phyloP scores from a whole-genome alignment of 805 yeast genomes.

The Teunomyces tritomae region DNA sequence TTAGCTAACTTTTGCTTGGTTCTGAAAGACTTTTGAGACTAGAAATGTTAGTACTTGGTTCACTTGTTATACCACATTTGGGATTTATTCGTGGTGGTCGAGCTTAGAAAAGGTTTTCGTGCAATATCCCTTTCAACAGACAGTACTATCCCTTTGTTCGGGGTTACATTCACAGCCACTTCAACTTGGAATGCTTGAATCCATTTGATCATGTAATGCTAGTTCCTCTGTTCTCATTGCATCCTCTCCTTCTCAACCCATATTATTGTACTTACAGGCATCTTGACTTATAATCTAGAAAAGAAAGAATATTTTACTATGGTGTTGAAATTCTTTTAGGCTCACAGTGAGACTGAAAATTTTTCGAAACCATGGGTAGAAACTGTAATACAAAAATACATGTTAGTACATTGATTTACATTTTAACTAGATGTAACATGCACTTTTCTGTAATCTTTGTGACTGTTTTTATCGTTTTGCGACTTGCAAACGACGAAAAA shows the following conservation, averaged over 20 bases:
- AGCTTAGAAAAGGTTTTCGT: too few relatives aligned
- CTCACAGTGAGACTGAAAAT: slow-evolving; percentile 6
- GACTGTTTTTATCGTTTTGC: not conserved
- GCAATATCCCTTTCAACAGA: too few relatives aligned
- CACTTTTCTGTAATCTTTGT: not conserved
- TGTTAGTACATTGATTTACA: not conserved
- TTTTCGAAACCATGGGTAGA: slow-evolving; percentile 6
- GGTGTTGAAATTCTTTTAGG: slow-evolving; percentile 4
- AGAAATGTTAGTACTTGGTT: slow-evolving; percentile 28
- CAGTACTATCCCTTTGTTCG: too few relatives aligned
- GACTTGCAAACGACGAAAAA: too few relatives aligned
- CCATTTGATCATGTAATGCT: not conserved
- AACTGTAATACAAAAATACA: not conserved
- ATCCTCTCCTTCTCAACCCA: not conserved
- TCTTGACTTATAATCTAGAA: slow-evolving; percentile 22
- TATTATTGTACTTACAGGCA: slow-evolving; percentile 41
- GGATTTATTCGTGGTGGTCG: too few relatives aligned
- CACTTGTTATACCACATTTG: not conserved
- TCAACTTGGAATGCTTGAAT: not conserved
- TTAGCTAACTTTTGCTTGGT: slow-evolving; percentile 98
- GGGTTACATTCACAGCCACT: not conserved
- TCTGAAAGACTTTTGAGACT: slow-evolving; percentile 94
- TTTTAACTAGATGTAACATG: not conserved
- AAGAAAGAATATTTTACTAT: slow-evolving; percentile 7
- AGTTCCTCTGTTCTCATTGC: not conserved